Conservation (phyloP, 495 filamentous ascomycete species). For the Xylaria scruposa region DNA sequence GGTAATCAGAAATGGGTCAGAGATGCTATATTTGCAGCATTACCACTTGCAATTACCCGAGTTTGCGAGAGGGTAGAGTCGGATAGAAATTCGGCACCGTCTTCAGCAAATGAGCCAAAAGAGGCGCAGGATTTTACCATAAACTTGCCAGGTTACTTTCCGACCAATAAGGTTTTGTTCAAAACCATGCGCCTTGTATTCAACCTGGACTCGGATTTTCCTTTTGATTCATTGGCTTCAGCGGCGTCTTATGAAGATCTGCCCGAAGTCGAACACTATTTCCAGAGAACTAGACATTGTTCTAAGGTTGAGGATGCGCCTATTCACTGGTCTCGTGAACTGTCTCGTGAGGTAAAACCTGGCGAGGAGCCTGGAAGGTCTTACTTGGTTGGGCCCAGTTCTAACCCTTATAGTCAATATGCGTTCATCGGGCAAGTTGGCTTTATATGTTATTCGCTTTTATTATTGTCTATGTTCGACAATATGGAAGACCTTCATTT, state of each 20-base stretch:
- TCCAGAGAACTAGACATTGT: neutral
- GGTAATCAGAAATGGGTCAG: neutral
- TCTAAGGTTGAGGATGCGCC: neutral
- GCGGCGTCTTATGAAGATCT: neutral
- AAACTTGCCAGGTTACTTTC: neutral
- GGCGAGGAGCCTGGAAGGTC: neutral
- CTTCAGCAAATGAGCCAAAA: neutral
- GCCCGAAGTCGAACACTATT: neutral
- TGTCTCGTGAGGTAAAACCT: neutral
- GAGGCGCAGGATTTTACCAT: neutral
- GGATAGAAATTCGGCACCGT: neutral
- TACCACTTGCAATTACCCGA: neutral
- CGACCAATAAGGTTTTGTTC: neutral
- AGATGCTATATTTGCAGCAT: neutral
- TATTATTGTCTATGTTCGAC: conserved; percentile 2
- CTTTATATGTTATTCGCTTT: neutral
- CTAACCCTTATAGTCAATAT: neutral
- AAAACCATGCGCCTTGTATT: neutral
- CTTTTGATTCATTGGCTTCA: neutral
- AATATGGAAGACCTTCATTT: neutral
- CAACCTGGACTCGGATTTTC: neutral
- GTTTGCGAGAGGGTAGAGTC: neutral
- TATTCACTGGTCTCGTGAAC: neutral
- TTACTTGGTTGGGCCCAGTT: neutral
- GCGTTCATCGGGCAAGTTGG: neutral